Evolutionary conservation across 768 basidiomycete species (phyloP).

Genomic region (Amanita exitialis): DNA sequence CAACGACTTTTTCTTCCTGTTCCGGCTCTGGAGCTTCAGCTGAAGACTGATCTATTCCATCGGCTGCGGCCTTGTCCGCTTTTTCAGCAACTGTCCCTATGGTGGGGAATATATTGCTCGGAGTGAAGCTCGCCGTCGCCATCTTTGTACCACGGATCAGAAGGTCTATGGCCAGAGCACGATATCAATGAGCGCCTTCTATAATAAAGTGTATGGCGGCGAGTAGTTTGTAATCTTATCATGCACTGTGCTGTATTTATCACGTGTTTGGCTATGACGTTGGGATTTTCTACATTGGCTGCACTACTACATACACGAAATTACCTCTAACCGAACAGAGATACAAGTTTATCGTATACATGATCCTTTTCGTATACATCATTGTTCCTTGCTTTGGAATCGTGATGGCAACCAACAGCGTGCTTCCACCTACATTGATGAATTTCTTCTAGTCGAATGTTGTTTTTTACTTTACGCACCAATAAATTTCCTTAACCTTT

Average conservation of each 20-base stretch:
- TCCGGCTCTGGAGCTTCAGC: constrained; percentile 17
- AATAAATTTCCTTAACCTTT: constrained; percentile 10
- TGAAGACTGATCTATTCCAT: not conserved
- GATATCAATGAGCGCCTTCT: not conserved
- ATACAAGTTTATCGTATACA: constrained; percentile 18
- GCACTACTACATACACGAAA: not conserved
- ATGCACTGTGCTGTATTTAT: not conserved
- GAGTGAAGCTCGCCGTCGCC: too few relatives aligned
- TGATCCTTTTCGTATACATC: constrained; percentile 49
- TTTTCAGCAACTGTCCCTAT: constrained; percentile 46
- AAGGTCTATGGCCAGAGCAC: not conserved
- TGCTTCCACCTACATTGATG: constrained; percentile 50
- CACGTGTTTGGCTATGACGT: not conserved
- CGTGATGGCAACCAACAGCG: constrained; percentile 66
- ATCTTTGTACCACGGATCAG: not conserved
- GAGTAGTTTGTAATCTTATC: not conserved
- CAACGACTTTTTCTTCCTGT: constrained; percentile 56
- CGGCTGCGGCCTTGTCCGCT: constrained; percentile 23
- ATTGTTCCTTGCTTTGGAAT: constrained; percentile 42
- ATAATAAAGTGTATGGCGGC: not conserved
- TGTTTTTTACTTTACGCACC: not conserved
- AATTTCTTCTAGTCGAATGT: not conserved
- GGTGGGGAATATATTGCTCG: constrained; percentile 39
- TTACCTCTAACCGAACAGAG: not conserved
- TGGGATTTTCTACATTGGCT: not conserved